Conservation (phyloP, 164 flowering plant genomes). For the Kalanchoe fedtschenkoi region DNA sequence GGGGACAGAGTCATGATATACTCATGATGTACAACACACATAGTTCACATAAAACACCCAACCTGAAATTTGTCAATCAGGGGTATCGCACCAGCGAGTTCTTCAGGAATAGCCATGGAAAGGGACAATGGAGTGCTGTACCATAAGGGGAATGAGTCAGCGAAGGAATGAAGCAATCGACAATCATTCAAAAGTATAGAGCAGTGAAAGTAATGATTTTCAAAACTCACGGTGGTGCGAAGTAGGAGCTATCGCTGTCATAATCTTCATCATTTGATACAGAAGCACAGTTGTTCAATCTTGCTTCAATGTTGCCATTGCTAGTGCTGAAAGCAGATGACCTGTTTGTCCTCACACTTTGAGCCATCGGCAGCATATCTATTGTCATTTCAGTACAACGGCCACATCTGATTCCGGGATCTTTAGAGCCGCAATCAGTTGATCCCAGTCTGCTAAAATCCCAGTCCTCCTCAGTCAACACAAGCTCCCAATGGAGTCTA, state of each 20-base stretch:
- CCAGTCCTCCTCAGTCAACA: too few species aligned
- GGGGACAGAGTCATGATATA: not conserved
- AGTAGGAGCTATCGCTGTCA: slow-evolving; percentile 82
- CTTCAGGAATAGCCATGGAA: slow-evolving; percentile 62
- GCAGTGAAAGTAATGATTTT: not conserved
- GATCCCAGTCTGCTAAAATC: too few species aligned
- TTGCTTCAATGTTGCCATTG: slow-evolving; percentile 48
- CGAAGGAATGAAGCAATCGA: not conserved
- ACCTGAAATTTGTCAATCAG: slow-evolving; percentile 91
- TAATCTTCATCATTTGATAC: slow-evolving; percentile 68
- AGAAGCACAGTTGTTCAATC: slow-evolving; percentile 30
- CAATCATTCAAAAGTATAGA: not conserved
- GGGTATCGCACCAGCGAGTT: slow-evolving; percentile 90
- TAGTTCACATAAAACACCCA: slow-evolving; percentile 5
- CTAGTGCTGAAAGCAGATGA: slow-evolving; percentile 47
- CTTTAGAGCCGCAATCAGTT: too few species aligned
- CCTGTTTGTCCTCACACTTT: slow-evolving; percentile 33
- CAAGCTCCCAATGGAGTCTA: too few species aligned
- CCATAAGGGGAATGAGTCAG: slow-evolving; percentile 8
- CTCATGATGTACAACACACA: not conserved
- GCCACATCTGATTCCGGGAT: too few species aligned
- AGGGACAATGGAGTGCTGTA: slow-evolving; percentile 65
- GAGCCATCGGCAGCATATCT: slow-evolving; percentile 40
- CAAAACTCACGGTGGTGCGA: slow-evolving; percentile 64
- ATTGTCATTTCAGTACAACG: slow-evolving; percentile 31